Conservation (phyloP, 306 rosid species). For the Nissolia schottii region DNA sequence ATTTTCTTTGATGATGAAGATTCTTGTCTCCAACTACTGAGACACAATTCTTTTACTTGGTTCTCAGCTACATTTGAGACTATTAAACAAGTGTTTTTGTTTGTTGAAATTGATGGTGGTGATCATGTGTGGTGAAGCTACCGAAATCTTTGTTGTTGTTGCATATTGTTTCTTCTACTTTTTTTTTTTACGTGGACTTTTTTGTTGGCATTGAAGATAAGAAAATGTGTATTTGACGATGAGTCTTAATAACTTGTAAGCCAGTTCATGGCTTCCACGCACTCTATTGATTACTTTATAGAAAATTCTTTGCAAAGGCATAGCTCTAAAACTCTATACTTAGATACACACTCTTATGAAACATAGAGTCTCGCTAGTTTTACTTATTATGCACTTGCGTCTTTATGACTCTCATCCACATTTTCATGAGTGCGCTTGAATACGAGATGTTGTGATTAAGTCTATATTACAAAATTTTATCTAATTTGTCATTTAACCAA, state of each 20-base stretch:
- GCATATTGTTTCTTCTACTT: neutral
- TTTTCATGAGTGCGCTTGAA: no score
- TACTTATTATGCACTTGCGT: no score
- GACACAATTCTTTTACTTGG: neutral
- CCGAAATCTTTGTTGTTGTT: neutral
- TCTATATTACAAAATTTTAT: no score
- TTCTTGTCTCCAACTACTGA: constrained; percentile 22
- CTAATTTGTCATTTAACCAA: no score
- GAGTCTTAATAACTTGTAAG: neutral
- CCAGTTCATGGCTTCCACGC: neutral
- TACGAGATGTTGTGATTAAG: no score
- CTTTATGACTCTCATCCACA: no score
- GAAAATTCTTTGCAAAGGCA: no score
- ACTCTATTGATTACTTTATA: no score
- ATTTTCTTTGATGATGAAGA: neutral
- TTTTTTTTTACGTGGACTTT: neutral
- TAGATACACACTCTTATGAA: no score
- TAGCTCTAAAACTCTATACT: no score
- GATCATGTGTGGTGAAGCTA: neutral
- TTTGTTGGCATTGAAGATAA: neutral
- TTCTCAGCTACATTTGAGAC: constrained; percentile 2
- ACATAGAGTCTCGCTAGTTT: no score
- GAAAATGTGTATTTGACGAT: neutral
- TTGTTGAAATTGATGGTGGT: neutral
- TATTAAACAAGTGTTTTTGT: neutral